Percentiles rank a stretch among this genome's conserved stretches.
These are phyloP conservation scores for Murraya paniculata DNA, from an alignment of 345 rosid genomes.

Conservation along the genomic window DNA sequence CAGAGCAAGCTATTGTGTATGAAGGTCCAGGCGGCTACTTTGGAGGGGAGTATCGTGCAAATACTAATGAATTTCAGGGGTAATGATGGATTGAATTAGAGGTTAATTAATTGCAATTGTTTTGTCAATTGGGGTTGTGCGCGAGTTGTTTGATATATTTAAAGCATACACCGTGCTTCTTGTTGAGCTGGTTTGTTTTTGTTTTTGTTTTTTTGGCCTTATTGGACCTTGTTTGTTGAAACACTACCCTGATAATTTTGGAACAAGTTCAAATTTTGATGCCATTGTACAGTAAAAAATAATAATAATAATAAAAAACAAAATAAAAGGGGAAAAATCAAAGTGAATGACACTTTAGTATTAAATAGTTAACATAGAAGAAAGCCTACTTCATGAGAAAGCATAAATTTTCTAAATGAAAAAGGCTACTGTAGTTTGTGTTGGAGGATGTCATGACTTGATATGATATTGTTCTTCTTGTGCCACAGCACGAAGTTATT, in stretches of 20 bases:
- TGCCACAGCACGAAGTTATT: background rate
- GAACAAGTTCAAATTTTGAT: background rate
- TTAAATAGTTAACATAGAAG: background rate
- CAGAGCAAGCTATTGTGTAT: constrained; percentile 64
- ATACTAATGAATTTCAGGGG: constrained; percentile 41
- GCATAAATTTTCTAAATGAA: background rate
- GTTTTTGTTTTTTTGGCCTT: background rate
- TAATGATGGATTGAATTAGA: constrained; percentile 16
- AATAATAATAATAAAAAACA: too few species aligned
- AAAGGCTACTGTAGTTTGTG: background rate
- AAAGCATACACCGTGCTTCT: background rate
- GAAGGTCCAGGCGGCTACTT: constrained; percentile 47
- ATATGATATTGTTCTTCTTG: background rate
- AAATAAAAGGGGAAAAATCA: background rate
- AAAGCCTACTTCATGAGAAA: background rate
- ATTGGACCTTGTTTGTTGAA: background rate
- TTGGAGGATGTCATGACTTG: background rate
- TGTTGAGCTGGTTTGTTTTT: background rate
- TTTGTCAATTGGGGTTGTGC: background rate
- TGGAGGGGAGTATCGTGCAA: constrained; percentile 49
- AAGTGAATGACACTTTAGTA: background rate
- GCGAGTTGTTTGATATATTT: background rate
- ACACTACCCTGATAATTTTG: background rate
- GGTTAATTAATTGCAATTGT: background rate
- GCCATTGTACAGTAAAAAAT: too few species aligned